Evolutionary conservation across 2,329 filamentous ascomycete species (phyloP).

Genomic region (Xylariaceae sp.): DNA sequence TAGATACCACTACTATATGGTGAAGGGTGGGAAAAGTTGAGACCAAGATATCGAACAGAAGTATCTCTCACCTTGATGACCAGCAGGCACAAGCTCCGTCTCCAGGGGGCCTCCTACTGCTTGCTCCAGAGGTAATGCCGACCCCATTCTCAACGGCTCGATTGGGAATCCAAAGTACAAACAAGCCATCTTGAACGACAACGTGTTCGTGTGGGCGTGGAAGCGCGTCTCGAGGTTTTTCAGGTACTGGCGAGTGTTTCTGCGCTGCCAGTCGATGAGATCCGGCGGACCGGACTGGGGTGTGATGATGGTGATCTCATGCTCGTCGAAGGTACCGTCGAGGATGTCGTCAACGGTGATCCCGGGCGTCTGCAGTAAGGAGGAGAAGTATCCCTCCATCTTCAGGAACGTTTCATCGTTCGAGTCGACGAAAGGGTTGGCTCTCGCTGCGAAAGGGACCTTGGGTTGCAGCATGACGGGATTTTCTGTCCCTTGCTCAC

Average conservation of each 20-base stretch:
- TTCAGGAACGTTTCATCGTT: conserved; percentile 20
- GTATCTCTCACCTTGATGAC: conserved; percentile 16
- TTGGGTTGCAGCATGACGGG: conserved; percentile 12
- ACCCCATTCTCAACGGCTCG: conserved; percentile 35
- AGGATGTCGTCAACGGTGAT: conserved; percentile 32
- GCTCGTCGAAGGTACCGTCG: conserved; percentile 30
- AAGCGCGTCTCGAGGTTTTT: conserved; percentile 32
- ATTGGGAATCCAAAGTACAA: conserved; percentile 45
- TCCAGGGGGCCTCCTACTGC: conserved; percentile 15
- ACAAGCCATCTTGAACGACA: conserved; percentile 42
- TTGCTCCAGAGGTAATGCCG: neutral
- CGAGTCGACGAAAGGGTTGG: conserved; percentile 20
- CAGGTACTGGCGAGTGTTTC: conserved; percentile 30
- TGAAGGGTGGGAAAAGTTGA: neutral
- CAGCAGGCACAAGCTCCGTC: neutral
- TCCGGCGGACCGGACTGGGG: conserved; percentile 26
- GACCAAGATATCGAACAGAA: neutral
- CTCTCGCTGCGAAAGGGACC: conserved; percentile 22
- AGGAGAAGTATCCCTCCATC: conserved; percentile 28
- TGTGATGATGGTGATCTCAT: conserved; percentile 34
- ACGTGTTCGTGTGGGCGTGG: conserved; percentile 23
- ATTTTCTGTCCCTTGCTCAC: neutral
- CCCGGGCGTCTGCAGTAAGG: conserved; percentile 22
- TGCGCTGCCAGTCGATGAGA: conserved; percentile 32
- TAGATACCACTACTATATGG: neutral